Conservation (phyloP, 2,329 filamentous ascomycete genomes). For the Fonsecaea nubica region DNA sequence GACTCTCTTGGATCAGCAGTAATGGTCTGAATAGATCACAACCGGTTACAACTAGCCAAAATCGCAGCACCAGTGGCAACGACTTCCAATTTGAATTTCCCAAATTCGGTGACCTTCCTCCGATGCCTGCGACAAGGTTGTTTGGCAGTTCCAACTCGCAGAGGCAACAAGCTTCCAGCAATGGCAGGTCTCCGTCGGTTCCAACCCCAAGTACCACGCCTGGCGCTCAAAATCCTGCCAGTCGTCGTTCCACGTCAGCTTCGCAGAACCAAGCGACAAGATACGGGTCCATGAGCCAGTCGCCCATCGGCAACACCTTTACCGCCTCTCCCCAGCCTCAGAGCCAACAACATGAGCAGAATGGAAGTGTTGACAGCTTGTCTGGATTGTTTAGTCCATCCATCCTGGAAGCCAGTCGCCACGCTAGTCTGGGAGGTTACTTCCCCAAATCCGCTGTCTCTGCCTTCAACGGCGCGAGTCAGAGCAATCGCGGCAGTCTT, state of each 20-base stretch:
- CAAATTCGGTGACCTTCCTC: conserved; percentile 79
- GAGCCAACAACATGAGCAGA: conserved; percentile 27
- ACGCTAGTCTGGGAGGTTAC: conserved; percentile 50
- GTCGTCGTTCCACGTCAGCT: conserved; percentile 28
- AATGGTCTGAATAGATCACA: conserved; percentile 57
- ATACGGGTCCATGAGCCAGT: conserved; percentile 36
- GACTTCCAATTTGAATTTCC: conserved; percentile 97
- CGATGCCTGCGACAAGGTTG: conserved; percentile 31
- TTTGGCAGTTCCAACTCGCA: conserved; percentile 25
- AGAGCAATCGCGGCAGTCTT: conserved; percentile 47
- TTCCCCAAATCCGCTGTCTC: conserved; percentile 48
- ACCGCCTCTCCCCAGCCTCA: conserved; percentile 35
- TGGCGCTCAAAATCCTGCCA: conserved; percentile 16
- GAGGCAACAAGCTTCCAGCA: conserved; percentile 18
- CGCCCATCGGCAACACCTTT: conserved; percentile 30
- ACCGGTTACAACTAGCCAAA: conserved; percentile 45
- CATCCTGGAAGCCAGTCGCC: conserved; percentile 55
- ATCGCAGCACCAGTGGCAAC: conserved; percentile 58
- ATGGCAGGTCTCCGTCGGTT: conserved; percentile 15
- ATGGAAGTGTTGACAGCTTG: conserved; percentile 51
- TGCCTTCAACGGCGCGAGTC: conserved; percentile 18
- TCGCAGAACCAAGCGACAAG: conserved; percentile 28
- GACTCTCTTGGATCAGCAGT: conserved; percentile 69
- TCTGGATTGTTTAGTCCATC: conserved; percentile 67
- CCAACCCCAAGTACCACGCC: conserved; percentile 23